A percentile compares a stretch with the other conserved stretches of the same genome.
Evolutionary conservation across 1,284 basidiomycete species (phyloP).

Genomic region (Spongispora temasekensis): DNA sequence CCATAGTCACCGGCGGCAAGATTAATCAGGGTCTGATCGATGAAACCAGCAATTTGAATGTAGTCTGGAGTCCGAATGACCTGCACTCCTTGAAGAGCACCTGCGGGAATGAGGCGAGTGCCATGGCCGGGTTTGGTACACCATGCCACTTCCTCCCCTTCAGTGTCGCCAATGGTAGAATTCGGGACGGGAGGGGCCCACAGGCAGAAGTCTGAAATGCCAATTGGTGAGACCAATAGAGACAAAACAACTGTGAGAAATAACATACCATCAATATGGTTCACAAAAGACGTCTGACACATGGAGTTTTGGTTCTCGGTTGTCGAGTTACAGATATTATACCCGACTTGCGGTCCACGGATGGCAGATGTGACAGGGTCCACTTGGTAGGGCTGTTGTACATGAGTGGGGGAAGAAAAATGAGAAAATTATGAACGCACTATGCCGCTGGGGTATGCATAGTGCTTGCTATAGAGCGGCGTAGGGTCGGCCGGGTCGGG

Average conservation of each 20-base stretch:
- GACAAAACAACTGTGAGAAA: no score
- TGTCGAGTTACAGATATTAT: conserved; percentile 72
- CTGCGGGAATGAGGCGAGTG: conserved; percentile 43
- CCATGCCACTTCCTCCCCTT: conserved; percentile 71
- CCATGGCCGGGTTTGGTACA: conserved; percentile 50
- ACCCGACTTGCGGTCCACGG: conserved; percentile 62
- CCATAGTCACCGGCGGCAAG: conserved; percentile 47
- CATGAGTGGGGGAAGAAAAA: background rate
- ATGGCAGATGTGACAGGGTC: conserved; percentile 48
- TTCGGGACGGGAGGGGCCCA: conserved; percentile 51
- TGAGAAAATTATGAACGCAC: conserved; percentile 36
- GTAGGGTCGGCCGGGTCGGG: conserved; percentile 37
- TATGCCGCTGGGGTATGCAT: conserved; percentile 49
- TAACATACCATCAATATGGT: conserved; percentile 51
- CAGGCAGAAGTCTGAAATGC: conserved; percentile 55
- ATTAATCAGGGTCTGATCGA: conserved; percentile 63
- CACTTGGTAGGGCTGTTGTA: conserved; percentile 55
- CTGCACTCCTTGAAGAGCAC: conserved; percentile 37
- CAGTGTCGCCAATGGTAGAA: conserved; percentile 57
- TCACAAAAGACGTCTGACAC: conserved; percentile 65
- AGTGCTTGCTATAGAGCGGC: conserved; percentile 55
- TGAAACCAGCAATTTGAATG: conserved; percentile 56
- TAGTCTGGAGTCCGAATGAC: conserved; percentile 50
- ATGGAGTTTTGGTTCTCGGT: conserved; percentile 59
- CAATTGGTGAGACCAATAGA: no score